These are phyloP conservation scores for Neurospora crassa DNA, from an alignment of 2,329 filamentous ascomycete species.

Conservation along the genomic window DNA sequence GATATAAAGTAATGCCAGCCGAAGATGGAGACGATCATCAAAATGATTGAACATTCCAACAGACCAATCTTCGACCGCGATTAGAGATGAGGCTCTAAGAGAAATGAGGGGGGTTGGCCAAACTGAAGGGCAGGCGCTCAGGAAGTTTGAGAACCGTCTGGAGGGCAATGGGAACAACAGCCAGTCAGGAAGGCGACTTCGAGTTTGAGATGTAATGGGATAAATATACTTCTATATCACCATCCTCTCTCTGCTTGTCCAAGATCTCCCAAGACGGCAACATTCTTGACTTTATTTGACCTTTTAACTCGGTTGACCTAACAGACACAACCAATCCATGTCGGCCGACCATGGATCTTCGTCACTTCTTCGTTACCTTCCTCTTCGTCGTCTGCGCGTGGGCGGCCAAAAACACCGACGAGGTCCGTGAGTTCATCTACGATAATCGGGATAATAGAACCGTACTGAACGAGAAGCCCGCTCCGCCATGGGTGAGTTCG, in stretches of 20 bases:
- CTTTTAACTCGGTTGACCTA: fast-evolving
- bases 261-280: neutral
- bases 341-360: neutral
- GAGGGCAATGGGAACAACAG: neutral
- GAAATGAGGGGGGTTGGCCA: neutral
- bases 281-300: neutral
- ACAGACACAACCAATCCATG: neutral
- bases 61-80: neutral
- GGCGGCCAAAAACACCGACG: neutral
- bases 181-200: neutral
- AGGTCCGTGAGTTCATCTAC: neutral
- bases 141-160: neutral
- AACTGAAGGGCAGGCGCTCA: neutral
- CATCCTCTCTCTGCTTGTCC: neutral
- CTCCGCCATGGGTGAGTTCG: neutral
- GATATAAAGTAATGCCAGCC: neutral
- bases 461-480: neutral
- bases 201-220: neutral
- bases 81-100: neutral
- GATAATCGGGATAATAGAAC: neutral
- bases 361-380: neutral
- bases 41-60: neutral
- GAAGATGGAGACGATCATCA: neutral
- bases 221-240: neutral
- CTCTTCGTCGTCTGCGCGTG: neutral